Conservation (phyloP, 1,139 yeast species). For the Candida pseudocylindracea region DNA sequence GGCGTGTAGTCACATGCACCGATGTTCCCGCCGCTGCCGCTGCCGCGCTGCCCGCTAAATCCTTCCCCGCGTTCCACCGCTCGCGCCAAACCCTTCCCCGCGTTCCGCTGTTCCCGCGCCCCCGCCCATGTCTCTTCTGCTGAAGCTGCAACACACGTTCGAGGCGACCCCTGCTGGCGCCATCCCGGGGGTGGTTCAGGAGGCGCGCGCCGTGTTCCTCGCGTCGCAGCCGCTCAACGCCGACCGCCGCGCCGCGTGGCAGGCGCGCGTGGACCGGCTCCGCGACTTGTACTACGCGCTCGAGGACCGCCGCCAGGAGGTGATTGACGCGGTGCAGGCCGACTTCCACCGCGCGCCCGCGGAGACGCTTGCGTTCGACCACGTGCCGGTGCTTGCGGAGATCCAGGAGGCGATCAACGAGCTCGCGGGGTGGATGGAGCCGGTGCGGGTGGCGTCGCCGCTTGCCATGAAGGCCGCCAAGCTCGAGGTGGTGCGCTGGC, state of each 20-base stretch:
- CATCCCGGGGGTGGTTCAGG: no score
- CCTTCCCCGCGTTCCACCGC: no score
- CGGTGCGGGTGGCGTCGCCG: conserved; percentile 21
- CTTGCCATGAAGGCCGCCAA: conserved; percentile 20
- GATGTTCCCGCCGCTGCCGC: no score
- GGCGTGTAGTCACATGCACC: no score
- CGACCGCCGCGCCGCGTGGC: conserved; percentile 22
- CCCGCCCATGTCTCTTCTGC: no score
- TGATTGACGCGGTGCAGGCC: conserved; percentile 32
- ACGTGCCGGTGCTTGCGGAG: conserved; percentile 28
- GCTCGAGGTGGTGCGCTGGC: conserved; percentile 36
- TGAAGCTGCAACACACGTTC: no score
- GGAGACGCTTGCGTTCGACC: conserved; percentile 44
- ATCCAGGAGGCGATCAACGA: conserved; percentile 34
- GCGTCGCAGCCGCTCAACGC: no score
- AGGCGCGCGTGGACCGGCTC: conserved; percentile 37
- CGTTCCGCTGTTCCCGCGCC: no score
- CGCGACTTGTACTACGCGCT: conserved; percentile 48
- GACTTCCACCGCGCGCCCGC: conserved; percentile 45
- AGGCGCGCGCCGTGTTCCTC: no score
- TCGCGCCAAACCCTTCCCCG: no score
- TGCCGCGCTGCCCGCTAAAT: no score
- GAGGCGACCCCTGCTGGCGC: no score
- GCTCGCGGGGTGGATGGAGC: conserved; percentile 35
- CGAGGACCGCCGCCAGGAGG: conserved; percentile 29